phyloP scores from a whole-genome alignment of 805 yeast genomes.

The Barnettozyma sucrosica region DNA sequence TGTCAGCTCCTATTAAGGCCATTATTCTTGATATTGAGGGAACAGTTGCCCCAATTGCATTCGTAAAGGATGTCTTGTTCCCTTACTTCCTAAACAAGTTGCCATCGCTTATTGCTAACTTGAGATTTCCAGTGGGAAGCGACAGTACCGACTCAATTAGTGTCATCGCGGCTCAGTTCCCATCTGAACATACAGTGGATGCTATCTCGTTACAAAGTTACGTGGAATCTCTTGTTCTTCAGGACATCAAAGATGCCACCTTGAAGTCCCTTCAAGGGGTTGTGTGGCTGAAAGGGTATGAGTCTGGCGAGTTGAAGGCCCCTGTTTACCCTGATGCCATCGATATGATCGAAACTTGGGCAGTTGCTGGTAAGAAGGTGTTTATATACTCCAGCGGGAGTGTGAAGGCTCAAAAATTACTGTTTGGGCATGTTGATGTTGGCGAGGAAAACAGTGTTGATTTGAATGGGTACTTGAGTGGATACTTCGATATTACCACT shows the following conservation, averaged over 20 bases:
- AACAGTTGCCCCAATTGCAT: slow-evolving; percentile 85
- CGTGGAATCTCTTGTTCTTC: slow-evolving; percentile 49
- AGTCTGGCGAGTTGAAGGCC: slow-evolving; percentile 66
- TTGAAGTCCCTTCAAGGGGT: slow-evolving; percentile 78
- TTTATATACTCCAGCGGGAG: slow-evolving; percentile 89
- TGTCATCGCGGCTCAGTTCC: slow-evolving; percentile 18
- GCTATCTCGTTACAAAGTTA: slow-evolving; percentile 36
- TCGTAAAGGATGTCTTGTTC: slow-evolving; percentile 71
- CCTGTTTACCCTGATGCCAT: slow-evolving; percentile 76
- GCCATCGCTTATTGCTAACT: slow-evolving; percentile 33
- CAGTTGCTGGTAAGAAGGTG: slow-evolving; percentile 28
- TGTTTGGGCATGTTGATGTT: slow-evolving; percentile 58
- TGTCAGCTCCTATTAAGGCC: slow-evolving; percentile 17
- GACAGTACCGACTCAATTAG: slow-evolving; percentile 4
- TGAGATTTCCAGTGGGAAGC: slow-evolving; percentile 24
- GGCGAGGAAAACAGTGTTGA: slow-evolving; percentile 35
- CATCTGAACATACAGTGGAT: slow-evolving; percentile 19
- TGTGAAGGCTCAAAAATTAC: slow-evolving; percentile 75
- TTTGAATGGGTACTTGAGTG: slow-evolving; percentile 47
- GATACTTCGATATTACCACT: slow-evolving; percentile 81
- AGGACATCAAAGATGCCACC: slow-evolving; percentile 71
- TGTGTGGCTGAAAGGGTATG: slow-evolving; percentile 79
- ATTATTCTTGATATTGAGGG: slow-evolving; percentile 81
- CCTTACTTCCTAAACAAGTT: slow-evolving; percentile 63
- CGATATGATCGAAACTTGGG: slow-evolving; percentile 43